Evolutionary conservation across 2,329 filamentous ascomycete species (phyloP).

Genomic region (Talaromyces atroroseus): DNA sequence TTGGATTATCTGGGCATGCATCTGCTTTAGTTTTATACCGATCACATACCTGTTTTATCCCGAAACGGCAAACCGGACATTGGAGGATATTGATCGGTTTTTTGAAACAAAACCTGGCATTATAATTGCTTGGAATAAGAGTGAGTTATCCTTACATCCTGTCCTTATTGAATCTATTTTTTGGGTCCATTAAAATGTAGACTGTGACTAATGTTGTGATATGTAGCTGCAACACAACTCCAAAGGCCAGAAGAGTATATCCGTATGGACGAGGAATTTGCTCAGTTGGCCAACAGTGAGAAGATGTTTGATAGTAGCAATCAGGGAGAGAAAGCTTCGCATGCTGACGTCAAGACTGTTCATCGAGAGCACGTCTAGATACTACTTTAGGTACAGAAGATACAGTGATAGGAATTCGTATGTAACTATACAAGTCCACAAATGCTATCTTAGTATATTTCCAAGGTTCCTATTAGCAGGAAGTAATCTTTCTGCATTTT

Average conservation of each 20-base stretch:
- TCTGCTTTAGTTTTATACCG: conserved; percentile 21
- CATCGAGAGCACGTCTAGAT: conserved; percentile 5
- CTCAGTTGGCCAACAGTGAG: conserved; percentile 5
- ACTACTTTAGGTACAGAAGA: neutral
- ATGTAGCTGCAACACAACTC: conserved; percentile 19
- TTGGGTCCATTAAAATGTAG: neutral
- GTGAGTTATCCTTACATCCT: conserved; percentile 9
- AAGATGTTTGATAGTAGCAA: neutral
- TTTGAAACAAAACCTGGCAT: conserved; percentile 18
- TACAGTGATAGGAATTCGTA: no score
- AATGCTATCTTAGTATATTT: no score
- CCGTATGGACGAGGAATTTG: conserved; percentile 18
- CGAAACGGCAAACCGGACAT: conserved; percentile 15
- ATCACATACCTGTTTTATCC: conserved; percentile 23
- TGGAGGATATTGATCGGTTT: conserved; percentile 15
- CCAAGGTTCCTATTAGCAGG: neutral
- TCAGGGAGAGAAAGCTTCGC: neutral
- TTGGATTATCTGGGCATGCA: conserved; percentile 23
- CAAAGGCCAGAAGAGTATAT: conserved; percentile 17
- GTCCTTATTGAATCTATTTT: neutral
- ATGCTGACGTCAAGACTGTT: neutral
- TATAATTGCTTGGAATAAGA: conserved; percentile 19
- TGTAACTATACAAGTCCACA: no score
- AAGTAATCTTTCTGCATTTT: neutral
- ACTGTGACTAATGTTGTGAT: neutral